Evolutionary conservation across 306 rosid species (phyloP), one percentile per base, ranked within the genome.

Genomic region (Heteromeles arbutifolia): DNA sequence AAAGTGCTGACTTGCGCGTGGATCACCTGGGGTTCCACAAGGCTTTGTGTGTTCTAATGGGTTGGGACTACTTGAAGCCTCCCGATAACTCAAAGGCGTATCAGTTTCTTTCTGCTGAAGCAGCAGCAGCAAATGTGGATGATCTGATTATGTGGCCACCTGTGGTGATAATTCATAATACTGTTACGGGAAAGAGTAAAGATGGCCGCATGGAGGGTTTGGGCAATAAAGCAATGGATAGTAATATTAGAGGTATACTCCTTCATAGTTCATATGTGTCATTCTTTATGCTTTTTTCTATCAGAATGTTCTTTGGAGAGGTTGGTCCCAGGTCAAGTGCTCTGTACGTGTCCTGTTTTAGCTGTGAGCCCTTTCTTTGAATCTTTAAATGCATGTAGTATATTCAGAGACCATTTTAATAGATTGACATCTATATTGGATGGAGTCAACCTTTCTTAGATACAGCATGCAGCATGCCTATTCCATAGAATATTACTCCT

Each of bases 141-240:
- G 99, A 96, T 87, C 89, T 96, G 83, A 82, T 96, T 82, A 76
- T 96, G 91, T 96, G 99, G 99, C 99, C 99, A 45, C 99, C 99
- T 80, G 45, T 90, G 90, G 99, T 96, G 84, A 90, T 96, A 72
- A 86, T 96, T 80, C 99, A 96, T 82, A 96, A 96, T 81, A 88
- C 98, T 24, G 82, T 84, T 84, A 96, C 92, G 5, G 99, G 96
- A 78, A 96, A 86, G 92, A 82, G 82, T 82, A 96, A 89, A 83
- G 96, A 90, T 75, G 99, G 99, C 69, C 96, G 96, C 83, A 88
- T 90, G 93, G 99, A 96, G 85, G 99, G 99, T 85, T 77, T 92
- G 89, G 99, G 99, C 84, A 96, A 92, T 95, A 96, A 96, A 88
- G 82, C 84, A n/a, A 90, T 96, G 99, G 99, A 92, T 89, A 84